Conservation (phyloP, 495 filamentous ascomycete species). For the Aspergillus coremiiformis region DNA sequence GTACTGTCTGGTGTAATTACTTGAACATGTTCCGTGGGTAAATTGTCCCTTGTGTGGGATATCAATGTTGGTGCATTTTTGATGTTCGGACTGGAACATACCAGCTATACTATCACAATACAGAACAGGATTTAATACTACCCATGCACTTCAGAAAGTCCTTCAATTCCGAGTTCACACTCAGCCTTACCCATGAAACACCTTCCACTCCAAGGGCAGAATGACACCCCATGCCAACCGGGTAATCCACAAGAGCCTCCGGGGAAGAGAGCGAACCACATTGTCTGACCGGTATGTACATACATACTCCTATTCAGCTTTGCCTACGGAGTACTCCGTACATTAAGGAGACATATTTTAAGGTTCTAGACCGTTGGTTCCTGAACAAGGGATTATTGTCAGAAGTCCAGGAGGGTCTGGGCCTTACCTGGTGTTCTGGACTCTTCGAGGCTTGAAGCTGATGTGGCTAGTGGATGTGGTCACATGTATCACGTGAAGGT, state of each 20-base stretch:
- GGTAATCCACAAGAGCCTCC: neutral
- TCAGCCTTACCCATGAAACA: too few species aligned
- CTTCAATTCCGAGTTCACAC: too few species aligned
- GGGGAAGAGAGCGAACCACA: neutral
- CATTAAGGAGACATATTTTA: neutral
- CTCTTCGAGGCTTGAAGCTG: conserved; percentile 12
- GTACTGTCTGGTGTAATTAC: neutral
- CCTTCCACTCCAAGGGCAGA: too few species aligned
- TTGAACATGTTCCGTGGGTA: neutral
- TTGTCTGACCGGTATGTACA: neutral
- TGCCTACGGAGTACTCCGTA: too few species aligned
- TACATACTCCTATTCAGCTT: neutral
- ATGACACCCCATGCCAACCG: neutral
- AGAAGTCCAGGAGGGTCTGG: conserved; percentile 28
- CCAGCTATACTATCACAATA: neutral
- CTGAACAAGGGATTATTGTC: conserved; percentile 12
- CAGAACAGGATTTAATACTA: too few species aligned
- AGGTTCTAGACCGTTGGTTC: conserved; percentile 28
- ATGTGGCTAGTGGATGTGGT: conserved; percentile 10
- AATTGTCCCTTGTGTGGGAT: neutral
- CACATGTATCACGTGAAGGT: conserved; percentile 13
- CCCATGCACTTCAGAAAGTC: too few species aligned
- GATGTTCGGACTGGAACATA: neutral
- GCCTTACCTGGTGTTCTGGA: conserved; percentile 26
- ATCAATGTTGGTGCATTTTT: neutral